phyloP scores from a whole-genome alignment of 257 asterid genomes.

The Solanum corneliomulleri region DNA sequence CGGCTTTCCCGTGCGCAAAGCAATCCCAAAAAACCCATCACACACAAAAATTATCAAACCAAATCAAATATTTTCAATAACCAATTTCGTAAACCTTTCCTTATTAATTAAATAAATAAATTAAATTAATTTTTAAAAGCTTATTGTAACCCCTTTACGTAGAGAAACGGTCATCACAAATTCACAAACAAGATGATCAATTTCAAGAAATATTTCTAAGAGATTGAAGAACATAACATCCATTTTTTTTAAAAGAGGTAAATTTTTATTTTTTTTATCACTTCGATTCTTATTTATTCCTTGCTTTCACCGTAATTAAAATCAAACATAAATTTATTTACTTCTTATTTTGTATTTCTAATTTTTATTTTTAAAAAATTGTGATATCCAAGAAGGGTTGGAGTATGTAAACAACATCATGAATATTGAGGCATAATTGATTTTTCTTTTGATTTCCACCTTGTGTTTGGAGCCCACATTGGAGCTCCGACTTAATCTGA shows the following conservation, averaged over 20 bases:
- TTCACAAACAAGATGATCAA: not conserved
- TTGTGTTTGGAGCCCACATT: too few relatives aligned
- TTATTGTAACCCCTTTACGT: not conserved
- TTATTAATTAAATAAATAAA: not conserved
- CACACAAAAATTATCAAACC: not conserved
- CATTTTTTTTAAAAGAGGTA: not conserved
- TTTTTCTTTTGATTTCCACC: not conserved
- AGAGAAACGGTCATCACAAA: not conserved
- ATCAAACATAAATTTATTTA: not conserved
- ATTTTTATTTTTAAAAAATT: not conserved
- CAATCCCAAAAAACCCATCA: not conserved
- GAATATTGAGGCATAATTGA: not conserved
- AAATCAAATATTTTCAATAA: not conserved
- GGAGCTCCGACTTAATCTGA: too few relatives aligned
- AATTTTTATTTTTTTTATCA: not conserved
- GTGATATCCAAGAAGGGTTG: not conserved
- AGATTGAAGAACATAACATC: not conserved
- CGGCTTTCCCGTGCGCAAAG: not conserved
- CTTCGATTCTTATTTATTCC: not conserved
- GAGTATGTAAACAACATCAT: not conserved
- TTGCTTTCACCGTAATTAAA: not conserved
- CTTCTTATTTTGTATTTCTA: not conserved
- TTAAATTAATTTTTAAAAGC: not conserved
- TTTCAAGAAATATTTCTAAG: not conserved
- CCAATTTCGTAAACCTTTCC: slow-evolving; percentile 8